phyloP scores from a whole-genome alignment of 768 basidiomycete species.

The Mycena vulgaris region DNA sequence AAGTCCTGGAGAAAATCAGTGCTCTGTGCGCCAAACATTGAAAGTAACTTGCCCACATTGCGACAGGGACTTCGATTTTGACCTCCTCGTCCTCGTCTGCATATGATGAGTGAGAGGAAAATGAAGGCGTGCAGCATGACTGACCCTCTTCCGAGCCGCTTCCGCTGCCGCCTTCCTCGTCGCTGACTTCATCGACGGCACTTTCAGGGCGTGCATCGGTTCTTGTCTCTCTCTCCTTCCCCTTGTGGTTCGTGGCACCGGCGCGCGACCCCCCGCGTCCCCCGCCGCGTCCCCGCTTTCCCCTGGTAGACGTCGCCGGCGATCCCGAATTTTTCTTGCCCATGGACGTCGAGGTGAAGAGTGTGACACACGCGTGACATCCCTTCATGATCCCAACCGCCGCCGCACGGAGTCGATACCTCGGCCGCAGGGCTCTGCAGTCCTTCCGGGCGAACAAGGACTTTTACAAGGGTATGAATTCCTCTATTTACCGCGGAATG shows the following conservation, averaged over 20 bases:
- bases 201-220: conserved; percentile 70
- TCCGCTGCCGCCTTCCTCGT: conserved; percentile 53
- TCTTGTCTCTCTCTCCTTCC: conserved; percentile 39
- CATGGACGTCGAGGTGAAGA: conserved; percentile 43
- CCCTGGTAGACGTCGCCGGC: conserved; percentile 41
- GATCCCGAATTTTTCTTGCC: conserved; percentile 58
- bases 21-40: background rate
- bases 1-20: conserved; percentile 77
- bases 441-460: conserved; percentile 95
- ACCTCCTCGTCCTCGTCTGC: conserved; percentile 42
- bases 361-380: conserved; percentile 16
- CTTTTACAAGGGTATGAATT: conserved; percentile 89
- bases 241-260: conserved; percentile 28
- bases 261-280: conserved; percentile 47
- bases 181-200: conserved; percentile 64
- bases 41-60: conserved; percentile 89
- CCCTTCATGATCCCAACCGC: conserved; percentile 79
- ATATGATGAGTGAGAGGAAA: background rate
- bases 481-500: background rate
- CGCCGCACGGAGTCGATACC: conserved; percentile 77
- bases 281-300: conserved; percentile 56
- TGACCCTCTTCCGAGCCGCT: conserved; percentile 43
- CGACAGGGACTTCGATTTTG: conserved; percentile 80
- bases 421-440: conserved; percentile 86
- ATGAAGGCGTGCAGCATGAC: background rate